phyloP scores from a whole-genome alignment of 208 protist species.

The Crithidia acanthocephali region DNA sequence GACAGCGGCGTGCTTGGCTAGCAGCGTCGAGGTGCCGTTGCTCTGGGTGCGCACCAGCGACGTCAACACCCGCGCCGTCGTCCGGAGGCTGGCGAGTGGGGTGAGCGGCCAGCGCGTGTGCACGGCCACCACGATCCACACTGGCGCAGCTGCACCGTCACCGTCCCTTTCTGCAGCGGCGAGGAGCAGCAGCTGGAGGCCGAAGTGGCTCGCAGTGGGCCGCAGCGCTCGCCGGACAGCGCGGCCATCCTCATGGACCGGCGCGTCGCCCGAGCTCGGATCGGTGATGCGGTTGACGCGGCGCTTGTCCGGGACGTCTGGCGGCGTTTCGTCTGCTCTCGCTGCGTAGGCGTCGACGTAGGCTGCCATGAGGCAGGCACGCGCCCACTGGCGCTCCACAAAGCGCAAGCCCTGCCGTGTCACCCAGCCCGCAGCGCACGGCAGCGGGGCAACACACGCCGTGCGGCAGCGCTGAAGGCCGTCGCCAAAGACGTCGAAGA shows the following conservation, averaged over 20 bases:
- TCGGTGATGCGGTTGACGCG: no score
- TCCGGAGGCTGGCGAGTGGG: neutral
- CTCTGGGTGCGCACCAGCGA: neutral
- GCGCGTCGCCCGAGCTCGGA: no score
- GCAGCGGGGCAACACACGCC: slow-evolving; percentile 18
- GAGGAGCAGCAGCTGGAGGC: slow-evolving; percentile 25
- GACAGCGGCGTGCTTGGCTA: slow-evolving; percentile 6
- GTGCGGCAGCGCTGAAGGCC: slow-evolving; percentile 18
- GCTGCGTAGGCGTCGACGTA: slow-evolving; percentile 17
- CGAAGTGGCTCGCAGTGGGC: slow-evolving; percentile 3
- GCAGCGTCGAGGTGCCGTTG: neutral
- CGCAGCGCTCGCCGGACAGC: neutral
- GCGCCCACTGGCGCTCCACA: slow-evolving; percentile 18
- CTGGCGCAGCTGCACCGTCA: neutral
- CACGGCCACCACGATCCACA: slow-evolving; percentile 4
- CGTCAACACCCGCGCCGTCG: slow-evolving; percentile 8
- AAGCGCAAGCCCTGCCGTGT: slow-evolving; percentile 29
- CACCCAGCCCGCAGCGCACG: slow-evolving; percentile 23
- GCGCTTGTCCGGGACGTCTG: neutral
- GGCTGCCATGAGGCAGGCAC: slow-evolving; percentile 20
- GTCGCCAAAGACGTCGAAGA: slow-evolving; percentile 25
- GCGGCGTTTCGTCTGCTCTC: no score
- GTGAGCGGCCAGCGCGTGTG: slow-evolving; percentile 28
- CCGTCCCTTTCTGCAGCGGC: neutral
- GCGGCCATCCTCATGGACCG: no score